These are phyloP conservation scores for Zymoseptoria brevis DNA, from an alignment of 2,329 filamentous ascomycete genomes.

Conservation along the genomic window DNA sequence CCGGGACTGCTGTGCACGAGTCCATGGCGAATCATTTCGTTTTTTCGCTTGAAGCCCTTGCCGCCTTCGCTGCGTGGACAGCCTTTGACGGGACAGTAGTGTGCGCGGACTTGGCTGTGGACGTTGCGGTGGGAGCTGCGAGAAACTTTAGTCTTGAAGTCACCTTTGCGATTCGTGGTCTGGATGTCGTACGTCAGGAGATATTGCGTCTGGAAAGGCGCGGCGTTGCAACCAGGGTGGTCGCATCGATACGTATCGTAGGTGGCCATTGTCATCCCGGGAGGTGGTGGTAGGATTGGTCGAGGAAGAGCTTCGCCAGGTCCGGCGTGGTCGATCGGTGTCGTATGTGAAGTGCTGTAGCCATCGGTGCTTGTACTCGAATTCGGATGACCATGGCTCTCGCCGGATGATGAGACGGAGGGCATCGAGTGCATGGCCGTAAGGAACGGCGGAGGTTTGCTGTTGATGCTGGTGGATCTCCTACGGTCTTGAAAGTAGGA, in stretches of 20 bases:
- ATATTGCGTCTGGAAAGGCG: conserved; percentile 69
- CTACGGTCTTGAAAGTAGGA: conserved; percentile 20
- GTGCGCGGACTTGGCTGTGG: conserved; percentile 54
- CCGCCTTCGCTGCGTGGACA: conserved; percentile 55
- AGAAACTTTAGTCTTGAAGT: not conserved
- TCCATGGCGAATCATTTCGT: conserved; percentile 67
- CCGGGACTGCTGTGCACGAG: conserved; percentile 90
- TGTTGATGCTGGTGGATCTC: conserved; percentile 14
- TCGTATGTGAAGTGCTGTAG: conserved; percentile 30
- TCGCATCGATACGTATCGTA: conserved; percentile 50
- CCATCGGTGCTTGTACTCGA: conserved; percentile 25
- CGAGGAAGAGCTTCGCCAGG: conserved; percentile 8
- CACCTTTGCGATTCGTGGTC: too few relatives aligned
- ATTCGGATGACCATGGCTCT: conserved; percentile 21
- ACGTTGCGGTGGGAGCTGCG: conserved; percentile 62
- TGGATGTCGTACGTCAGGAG: conserved; percentile 54
- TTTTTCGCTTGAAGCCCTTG: conserved; percentile 61
- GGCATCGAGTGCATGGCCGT: conserved; percentile 18
- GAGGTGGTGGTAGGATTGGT: conserved; percentile 12
- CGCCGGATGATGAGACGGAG: conserved; percentile 25
- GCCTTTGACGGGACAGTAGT: conserved; percentile 53
- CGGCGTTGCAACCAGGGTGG: conserved; percentile 58
- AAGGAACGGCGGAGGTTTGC: conserved; percentile 8
- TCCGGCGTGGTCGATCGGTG: conserved; percentile 29
- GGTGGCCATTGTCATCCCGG: conserved; percentile 17